Evolutionary conservation across 768 basidiomycete genomes (phyloP), one percentile per base, ranked within the genome.

Genomic region (Russula lepida): DNA sequence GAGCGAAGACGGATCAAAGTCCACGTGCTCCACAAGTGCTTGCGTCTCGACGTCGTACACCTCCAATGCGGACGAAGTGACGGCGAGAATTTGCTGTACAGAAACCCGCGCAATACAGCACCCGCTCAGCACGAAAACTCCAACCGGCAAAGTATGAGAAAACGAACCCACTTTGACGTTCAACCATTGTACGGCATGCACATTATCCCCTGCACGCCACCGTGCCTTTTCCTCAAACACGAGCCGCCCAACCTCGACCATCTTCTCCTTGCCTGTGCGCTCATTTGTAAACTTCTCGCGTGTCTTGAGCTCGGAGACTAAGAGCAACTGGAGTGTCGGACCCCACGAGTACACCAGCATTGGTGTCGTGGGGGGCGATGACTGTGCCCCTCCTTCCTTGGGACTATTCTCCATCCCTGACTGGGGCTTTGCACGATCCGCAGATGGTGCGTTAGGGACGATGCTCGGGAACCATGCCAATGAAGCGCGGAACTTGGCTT

Each of bases 301-400:
- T 28, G 78, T 68, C 64, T 77, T 80, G 27, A 75, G 75, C 71
- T 90, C 89, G 17, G 78, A 79, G 11, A 95, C 80, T 11, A 77
- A 79, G 25, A 97, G 73, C 19, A 97, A 71, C 52, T 78, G 77
- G 41, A 97, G 68, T 5, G 74, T 77, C 57, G 75, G 76, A 0
- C 88, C 93, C 95, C 95, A 98, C 0, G 89, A 84, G 70, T 87
- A 97, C 0, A 84, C 90, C 28, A 99, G 76, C 41, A 83, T 74
- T 2, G 95, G 95, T 51, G 74, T 73, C 6, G 76, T 79, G 17
- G 73, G 67, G 6, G 59, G 56, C 5, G 37, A 43, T 43, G 41
- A 4, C 11, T 35, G 53, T 1, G 37, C 41, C 23, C 28, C 46
- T 11, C 23, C 35, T 5, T 53, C 27, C 21, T 52, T 39, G 67